phyloP scores from a whole-genome alignment of 2,329 filamentous ascomycete genomes.

The Calonectria pseudoturangicola region DNA sequence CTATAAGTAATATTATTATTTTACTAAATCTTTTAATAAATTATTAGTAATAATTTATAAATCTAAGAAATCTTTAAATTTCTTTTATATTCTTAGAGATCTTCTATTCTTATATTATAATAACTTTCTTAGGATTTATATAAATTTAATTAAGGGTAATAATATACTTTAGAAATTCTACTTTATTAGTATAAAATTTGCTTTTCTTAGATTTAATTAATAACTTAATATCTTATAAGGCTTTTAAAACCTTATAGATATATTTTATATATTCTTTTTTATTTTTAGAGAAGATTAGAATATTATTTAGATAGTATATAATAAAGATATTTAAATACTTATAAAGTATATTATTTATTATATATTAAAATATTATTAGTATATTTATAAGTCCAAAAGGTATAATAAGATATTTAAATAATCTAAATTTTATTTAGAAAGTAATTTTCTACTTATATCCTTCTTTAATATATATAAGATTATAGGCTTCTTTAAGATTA shows the following conservation, averaged over 20 bases:
- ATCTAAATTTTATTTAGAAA: conserved; percentile 57
- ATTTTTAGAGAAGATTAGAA: conserved; percentile 6
- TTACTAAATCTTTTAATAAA: background rate
- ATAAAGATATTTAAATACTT: conserved; percentile 22
- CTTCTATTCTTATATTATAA: background rate
- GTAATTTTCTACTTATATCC: conserved; percentile 59
- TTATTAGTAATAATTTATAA: too few species aligned
- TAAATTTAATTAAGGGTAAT: background rate
- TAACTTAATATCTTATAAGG: background rate
- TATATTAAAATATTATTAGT: conserved; percentile 9
- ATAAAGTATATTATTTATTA: conserved; percentile 5
- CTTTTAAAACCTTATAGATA: conserved; percentile 13
- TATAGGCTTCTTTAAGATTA: conserved; percentile 51
- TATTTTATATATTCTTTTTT: conserved; percentile 12
- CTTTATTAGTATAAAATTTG: background rate
- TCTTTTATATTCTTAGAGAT: background rate
- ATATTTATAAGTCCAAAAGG: background rate
- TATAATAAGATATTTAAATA: conserved; percentile 53
- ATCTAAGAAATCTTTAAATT: background rate
- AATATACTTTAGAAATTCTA: background rate
- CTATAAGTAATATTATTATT: background rate
- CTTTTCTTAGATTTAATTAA: background rate
- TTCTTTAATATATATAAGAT: conserved; percentile 56
- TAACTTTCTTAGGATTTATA: background rate
- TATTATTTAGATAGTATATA: conserved; percentile 17